These are phyloP conservation scores for Saccharomycopsis vini DNA, from an alignment of 805 yeast genomes.

Conservation along the genomic window DNA sequence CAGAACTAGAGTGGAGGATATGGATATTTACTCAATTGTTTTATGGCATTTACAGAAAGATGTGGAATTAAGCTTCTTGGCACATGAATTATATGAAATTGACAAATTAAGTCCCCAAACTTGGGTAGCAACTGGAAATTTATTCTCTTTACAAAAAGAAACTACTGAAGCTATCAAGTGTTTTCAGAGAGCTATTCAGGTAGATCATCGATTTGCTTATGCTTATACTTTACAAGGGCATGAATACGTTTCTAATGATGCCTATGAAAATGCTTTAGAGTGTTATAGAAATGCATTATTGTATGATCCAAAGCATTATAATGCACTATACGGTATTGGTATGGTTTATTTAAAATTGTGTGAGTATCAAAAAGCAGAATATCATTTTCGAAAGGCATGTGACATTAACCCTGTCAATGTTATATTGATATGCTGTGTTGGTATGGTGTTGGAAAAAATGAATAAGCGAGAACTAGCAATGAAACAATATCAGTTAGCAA, in stretches of 20 bases:
- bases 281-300: slow-evolving; percentile 73
- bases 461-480: slow-evolving; percentile 65
- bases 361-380: slow-evolving; percentile 72
- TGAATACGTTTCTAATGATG: slow-evolving; percentile 80
- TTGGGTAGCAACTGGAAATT: slow-evolving; percentile 88
- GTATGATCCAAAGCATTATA: slow-evolving; percentile 76
- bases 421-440: slow-evolving; percentile 84
- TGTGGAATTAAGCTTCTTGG: slow-evolving; percentile 66
- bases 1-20: slow-evolving; percentile 72
- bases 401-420: slow-evolving; percentile 86
- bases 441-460: slow-evolving; percentile 80
- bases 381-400: slow-evolving; percentile 79
- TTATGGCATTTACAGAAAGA: slow-evolving; percentile 89
- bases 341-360: slow-evolving; percentile 87
- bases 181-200: slow-evolving; percentile 65
- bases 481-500: slow-evolving; percentile 73
- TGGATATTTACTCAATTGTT: slow-evolving; percentile 85
- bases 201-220: slow-evolving; percentile 67
- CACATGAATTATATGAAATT: slow-evolving; percentile 68
- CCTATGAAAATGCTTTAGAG: slow-evolving; percentile 79
- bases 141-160: slow-evolving; percentile 74
- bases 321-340: slow-evolving; percentile 93
- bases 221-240: slow-evolving; percentile 93
- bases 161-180: slow-evolving; percentile 86
- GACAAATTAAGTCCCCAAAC: slow-evolving; percentile 66